Evolutionary conservation across 2,329 filamentous ascomycete genomes (phyloP).

Genomic region (Diaporthe velutina): DNA sequence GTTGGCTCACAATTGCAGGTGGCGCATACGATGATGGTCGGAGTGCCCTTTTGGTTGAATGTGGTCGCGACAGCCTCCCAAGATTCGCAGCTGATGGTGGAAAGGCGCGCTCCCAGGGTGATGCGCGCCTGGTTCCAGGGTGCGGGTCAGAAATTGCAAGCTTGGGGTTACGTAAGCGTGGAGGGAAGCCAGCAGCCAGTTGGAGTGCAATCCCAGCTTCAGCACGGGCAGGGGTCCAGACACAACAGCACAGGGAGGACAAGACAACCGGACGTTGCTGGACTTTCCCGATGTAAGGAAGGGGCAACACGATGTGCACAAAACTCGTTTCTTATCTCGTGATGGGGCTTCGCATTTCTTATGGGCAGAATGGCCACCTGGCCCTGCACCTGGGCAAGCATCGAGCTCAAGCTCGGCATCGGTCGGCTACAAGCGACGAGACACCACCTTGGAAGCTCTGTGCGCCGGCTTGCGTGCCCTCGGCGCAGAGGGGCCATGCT

Average conservation of each 20-base stretch:
- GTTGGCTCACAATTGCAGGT: conserved; percentile 25
- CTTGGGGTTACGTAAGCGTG: conserved; percentile 32
- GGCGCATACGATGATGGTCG: conserved; percentile 36
- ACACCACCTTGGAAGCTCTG: conserved; percentile 4
- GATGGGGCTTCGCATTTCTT: neutral
- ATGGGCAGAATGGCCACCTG: neutral
- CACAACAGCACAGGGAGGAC: neutral
- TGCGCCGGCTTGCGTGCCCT: conserved; percentile 1
- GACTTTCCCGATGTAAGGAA: neutral
- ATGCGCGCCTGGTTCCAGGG: conserved; percentile 17
- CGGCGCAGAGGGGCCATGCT: neutral
- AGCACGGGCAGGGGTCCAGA: neutral
- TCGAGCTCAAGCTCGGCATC: conserved; percentile 7
- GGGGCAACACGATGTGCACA: neutral
- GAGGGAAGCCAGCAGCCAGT: neutral
- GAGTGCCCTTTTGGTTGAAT: conserved; percentile 3
- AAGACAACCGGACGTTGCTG: neutral
- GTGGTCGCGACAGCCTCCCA: conserved; percentile 30
- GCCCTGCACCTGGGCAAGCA: neutral
- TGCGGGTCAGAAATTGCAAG: conserved; percentile 30
- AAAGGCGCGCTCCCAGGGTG: conserved; percentile 29
- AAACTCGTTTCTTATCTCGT: neutral
- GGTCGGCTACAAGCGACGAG: conserved; percentile 3
- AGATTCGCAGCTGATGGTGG: conserved; percentile 20
- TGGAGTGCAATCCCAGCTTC: neutral